A percentile compares a stretch with the other conserved stretches of the same genome.
Evolutionary conservation across 176 grass and related monocot genomes (phyloP).

Genomic region (Rhipidocladum racemiflorum): DNA sequence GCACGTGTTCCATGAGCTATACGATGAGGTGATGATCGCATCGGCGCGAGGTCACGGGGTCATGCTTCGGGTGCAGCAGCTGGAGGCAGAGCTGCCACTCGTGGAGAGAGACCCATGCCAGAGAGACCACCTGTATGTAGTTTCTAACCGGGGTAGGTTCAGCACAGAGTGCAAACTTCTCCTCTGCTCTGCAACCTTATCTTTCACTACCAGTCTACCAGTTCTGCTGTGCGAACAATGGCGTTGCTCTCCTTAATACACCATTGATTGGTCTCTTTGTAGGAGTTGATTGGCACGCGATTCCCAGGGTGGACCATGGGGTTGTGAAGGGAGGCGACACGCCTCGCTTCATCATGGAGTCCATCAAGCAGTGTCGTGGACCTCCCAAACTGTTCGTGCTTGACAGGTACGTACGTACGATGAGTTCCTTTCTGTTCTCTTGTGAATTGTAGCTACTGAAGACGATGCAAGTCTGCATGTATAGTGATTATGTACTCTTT

Average conservation of each 20-base stretch:
- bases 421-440: background rate
- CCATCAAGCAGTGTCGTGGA: constrained; percentile 68
- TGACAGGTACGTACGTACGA: constrained; percentile 94
- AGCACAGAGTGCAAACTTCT: background rate
- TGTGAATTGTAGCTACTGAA: constrained; percentile 8
- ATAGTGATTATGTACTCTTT: constrained; percentile 11
- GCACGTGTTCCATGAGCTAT: constrained; percentile 67
- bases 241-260: background rate
- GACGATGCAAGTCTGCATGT: background rate
- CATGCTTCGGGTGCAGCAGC: constrained; percentile 66
- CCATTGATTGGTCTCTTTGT: constrained; percentile 15
- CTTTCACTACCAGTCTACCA: background rate
- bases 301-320: constrained; percentile 49
- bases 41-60: constrained; percentile 64
- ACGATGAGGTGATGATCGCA: constrained; percentile 64
- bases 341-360: constrained; percentile 76
- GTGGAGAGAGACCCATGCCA: constrained; percentile 49
- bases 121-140: constrained; percentile 39
- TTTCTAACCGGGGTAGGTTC: constrained; percentile 60
- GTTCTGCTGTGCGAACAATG: background rate
- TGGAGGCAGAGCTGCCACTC: constrained; percentile 71
- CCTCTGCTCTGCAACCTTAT: background rate
- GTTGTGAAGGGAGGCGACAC: constrained; percentile 61
- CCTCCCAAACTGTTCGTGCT: constrained; percentile 89
- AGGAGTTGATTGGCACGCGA: constrained; percentile 71